Conservation (phyloP, 257 asterid genomes). For the Solanum corneliomulleri region DNA sequence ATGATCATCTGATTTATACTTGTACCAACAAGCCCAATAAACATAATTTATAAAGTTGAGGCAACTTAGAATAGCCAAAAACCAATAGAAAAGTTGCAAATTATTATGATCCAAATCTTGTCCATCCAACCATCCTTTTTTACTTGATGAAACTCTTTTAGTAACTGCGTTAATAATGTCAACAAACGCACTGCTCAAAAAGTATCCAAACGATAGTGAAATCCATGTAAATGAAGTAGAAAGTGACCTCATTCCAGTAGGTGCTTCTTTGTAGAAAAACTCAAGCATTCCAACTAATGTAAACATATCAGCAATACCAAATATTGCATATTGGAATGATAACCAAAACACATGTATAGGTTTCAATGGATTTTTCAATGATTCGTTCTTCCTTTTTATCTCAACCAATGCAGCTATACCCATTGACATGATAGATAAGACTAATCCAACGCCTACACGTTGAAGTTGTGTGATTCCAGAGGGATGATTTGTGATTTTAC, state of each 20-base stretch:
- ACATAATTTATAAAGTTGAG: conserved; percentile 51
- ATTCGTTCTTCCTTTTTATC: conserved; percentile 19
- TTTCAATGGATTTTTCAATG: conserved; percentile 7
- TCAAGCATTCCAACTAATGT: conserved; percentile 55
- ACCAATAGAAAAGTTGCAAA: conserved; percentile 49
- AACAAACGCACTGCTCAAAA: conserved; percentile 47
- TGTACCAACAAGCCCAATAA: conserved; percentile 60
- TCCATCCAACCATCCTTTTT: conserved; percentile 49
- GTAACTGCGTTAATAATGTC: conserved; percentile 30
- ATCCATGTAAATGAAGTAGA: conserved; percentile 60
- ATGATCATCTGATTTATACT: conserved; percentile 27
- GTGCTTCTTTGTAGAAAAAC: conserved; percentile 61
- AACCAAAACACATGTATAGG: conserved; percentile 58
- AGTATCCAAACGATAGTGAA: conserved; percentile 48
- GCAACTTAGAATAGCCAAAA: conserved; percentile 41
- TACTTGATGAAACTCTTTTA: conserved; percentile 20
- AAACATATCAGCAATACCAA: conserved; percentile 71
- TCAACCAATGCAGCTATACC: conserved; percentile 39
- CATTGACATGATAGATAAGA: conserved; percentile 60
- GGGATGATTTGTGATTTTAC: conserved; percentile 43
- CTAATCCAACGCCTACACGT: conserved; percentile 66
- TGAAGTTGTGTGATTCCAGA: conserved; percentile 66
- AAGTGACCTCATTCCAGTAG: conserved; percentile 54
- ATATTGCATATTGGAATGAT: conserved; percentile 46
- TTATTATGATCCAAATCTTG: conserved; percentile 32